Conservation (phyloP, 164 flowering plant species). For the Stephania cephalantha region DNA sequence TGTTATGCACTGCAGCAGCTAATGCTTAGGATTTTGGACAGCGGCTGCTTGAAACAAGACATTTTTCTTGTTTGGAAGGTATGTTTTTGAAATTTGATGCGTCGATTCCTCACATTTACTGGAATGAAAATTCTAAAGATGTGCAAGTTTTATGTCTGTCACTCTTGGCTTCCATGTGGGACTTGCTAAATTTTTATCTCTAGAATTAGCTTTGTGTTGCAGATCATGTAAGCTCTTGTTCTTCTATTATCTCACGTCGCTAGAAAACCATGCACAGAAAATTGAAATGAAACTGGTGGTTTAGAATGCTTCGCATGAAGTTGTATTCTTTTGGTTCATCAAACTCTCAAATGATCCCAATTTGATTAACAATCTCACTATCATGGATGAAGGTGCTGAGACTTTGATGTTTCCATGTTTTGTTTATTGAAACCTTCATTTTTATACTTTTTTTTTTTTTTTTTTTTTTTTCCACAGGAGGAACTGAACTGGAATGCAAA, state of each 20-base stretch:
- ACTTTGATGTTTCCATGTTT: background rate
- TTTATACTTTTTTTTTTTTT: slow-evolving; percentile 8
- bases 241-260: no score
- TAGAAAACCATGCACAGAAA: no score
- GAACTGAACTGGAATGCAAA: slow-evolving; percentile 73
- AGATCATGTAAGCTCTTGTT: background rate
- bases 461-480: slow-evolving; percentile 44
- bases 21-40: slow-evolving; percentile 39
- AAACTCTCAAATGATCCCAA: no score
- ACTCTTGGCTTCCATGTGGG: background rate
- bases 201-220: background rate
- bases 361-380: no score
- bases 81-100: background rate
- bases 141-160: background rate
- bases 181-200: background rate
- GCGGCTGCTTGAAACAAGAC: slow-evolving; percentile 18
- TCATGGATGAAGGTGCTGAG: background rate
- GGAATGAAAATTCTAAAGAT: background rate
- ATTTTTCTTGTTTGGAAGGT: slow-evolving; percentile 57
- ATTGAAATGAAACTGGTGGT: no score
- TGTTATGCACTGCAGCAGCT: slow-evolving; percentile 48
- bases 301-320: no score
- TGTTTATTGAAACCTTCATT: background rate
- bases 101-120: background rate
- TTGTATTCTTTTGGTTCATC: no score